phyloP scores from a whole-genome alignment of 139 green algal species.

The Chlorella sp. region DNA sequence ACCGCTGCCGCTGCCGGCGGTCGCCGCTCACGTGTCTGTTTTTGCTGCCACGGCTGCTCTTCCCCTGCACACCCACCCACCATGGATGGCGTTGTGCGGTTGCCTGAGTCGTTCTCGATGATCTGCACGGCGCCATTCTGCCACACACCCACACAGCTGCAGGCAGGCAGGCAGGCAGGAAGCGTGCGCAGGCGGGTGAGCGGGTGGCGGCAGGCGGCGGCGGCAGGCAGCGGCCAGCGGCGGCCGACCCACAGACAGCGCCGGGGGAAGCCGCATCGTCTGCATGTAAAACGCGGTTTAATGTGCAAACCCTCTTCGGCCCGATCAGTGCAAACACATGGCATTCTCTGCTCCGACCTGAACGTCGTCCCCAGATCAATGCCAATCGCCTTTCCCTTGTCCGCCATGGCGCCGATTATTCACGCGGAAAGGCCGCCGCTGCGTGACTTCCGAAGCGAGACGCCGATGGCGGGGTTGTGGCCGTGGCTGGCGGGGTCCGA shows the following conservation, averaged over 20 bases:
- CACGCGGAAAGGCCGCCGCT: too few relatives aligned
- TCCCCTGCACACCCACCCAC: not conserved
- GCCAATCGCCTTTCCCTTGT: slow-evolving; percentile 32
- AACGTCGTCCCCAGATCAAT: slow-evolving; percentile 89
- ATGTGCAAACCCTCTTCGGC: not conserved
- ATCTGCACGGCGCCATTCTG: slow-evolving; percentile 91
- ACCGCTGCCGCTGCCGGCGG: not conserved
- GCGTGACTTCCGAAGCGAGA: too few relatives aligned
- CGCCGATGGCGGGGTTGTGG: too few relatives aligned
- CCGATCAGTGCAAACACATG: not conserved
- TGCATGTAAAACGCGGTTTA: not conserved
- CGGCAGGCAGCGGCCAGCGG: not conserved
- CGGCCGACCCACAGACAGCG: not conserved
- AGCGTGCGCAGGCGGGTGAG: not conserved
- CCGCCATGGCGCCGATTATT: not conserved
- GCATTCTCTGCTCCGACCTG: slow-evolving; percentile 30
- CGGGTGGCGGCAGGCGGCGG: not conserved
- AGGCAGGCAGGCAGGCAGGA: too few relatives aligned
- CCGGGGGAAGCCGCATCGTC: not conserved
- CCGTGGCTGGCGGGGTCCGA: too few relatives aligned
- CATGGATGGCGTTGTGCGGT: slow-evolving; percentile 82
- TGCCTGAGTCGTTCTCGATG: slow-evolving; percentile 92
- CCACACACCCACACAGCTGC: slow-evolving; percentile 55
- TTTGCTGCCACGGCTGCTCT: too few relatives aligned
- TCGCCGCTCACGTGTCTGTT: not conserved